A percentile compares a stretch with the other conserved stretches of the same genome.
Conservation (phyloP, 805 yeast species). For the Starmerella tilneyi region DNA sequence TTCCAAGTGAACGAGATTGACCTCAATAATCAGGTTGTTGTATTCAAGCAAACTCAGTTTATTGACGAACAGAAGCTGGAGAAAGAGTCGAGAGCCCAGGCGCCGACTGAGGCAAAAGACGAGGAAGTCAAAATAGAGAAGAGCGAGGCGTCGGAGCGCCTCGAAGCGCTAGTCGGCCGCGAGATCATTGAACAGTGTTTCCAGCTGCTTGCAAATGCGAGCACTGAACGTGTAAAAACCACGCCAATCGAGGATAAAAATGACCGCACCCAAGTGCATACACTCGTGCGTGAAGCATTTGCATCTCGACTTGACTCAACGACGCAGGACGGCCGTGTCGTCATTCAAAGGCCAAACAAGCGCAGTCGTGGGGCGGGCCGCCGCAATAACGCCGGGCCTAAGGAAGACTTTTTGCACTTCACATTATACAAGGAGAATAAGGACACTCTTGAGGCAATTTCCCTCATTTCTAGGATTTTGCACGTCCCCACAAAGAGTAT, state of each 20-base stretch:
- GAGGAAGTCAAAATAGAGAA: slow-evolving; percentile 8
- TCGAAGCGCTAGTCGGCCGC: slow-evolving; percentile 49
- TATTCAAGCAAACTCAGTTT: slow-evolving; percentile 34
- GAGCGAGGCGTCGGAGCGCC: slow-evolving; percentile 36
- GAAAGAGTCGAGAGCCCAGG: neutral
- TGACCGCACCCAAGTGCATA: slow-evolving; percentile 69
- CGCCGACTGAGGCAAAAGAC: slow-evolving; percentile 14
- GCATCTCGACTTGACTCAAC: slow-evolving; percentile 65
- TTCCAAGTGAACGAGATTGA: slow-evolving; percentile 87
- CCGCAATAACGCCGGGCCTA: slow-evolving; percentile 3
- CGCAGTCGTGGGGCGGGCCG: slow-evolving; percentile 2
- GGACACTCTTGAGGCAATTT: slow-evolving; percentile 94
- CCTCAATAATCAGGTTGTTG: slow-evolving; percentile 57
- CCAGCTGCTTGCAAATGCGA: slow-evolving; percentile 41
- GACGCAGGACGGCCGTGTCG: slow-evolving; percentile 40
- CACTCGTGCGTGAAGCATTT: slow-evolving; percentile 62
- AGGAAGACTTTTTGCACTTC: slow-evolving; percentile 59
- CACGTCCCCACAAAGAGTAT: slow-evolving; percentile 62
- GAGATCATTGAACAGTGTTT: slow-evolving; percentile 50
- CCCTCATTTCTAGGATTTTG: slow-evolving; percentile 58
- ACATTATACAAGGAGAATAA: slow-evolving; percentile 85
- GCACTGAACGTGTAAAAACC: slow-evolving; percentile 35
- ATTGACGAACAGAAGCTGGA: neutral
- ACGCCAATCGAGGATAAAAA: slow-evolving; percentile 55
- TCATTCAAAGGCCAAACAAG: slow-evolving; percentile 8